Percentiles rank a stretch among this genome's conserved stretches.
phyloP scores from a whole-genome alignment of 2,329 filamentous ascomycete species.

The Paecilomyces variotii region DNA sequence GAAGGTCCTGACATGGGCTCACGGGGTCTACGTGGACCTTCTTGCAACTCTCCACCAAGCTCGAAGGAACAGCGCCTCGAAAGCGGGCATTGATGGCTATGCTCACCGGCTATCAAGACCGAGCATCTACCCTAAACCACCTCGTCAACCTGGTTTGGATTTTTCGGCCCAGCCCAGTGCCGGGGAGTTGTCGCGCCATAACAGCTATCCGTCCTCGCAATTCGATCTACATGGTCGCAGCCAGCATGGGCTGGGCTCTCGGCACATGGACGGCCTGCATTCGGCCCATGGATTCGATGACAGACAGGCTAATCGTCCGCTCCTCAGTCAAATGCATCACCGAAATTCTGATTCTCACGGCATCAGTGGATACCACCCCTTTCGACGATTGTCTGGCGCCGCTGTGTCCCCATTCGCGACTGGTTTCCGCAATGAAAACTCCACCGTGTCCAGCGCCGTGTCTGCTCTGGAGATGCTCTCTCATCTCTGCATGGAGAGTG shows the following conservation, averaged over 20 bases:
- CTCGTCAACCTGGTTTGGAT: constrained; percentile 47
- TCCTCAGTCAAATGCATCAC: constrained; percentile 4
- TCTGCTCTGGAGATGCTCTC: constrained; percentile 64
- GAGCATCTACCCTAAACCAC: constrained; percentile 55
- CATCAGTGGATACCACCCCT: constrained; percentile 22
- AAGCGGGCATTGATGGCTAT: constrained; percentile 30
- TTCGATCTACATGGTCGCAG: constrained; percentile 20
- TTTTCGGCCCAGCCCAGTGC: constrained; percentile 30
- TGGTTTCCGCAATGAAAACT: constrained; percentile 24
- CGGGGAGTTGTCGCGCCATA: constrained; percentile 21
- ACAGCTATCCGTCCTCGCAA: constrained; percentile 30
- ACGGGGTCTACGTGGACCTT: constrained; percentile 64
- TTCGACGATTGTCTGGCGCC: constrained; percentile 23
- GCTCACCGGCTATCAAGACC: constrained; percentile 42
- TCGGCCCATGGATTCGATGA: not conserved
- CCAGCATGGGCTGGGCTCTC: constrained; percentile 3
- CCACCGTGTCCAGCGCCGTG: constrained; percentile 51
- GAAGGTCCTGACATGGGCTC: constrained; percentile 60
- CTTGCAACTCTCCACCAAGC: constrained; percentile 56
- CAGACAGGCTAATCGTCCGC: constrained; percentile 2
- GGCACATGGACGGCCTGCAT: not conserved
- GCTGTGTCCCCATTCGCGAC: constrained; percentile 26
- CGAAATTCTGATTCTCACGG: constrained; percentile 19
- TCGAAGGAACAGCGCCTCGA: constrained; percentile 41
- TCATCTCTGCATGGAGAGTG: constrained; percentile 67